Conservation (phyloP, 495 filamentous ascomycete species). For the Rusavskia elegans region DNA sequence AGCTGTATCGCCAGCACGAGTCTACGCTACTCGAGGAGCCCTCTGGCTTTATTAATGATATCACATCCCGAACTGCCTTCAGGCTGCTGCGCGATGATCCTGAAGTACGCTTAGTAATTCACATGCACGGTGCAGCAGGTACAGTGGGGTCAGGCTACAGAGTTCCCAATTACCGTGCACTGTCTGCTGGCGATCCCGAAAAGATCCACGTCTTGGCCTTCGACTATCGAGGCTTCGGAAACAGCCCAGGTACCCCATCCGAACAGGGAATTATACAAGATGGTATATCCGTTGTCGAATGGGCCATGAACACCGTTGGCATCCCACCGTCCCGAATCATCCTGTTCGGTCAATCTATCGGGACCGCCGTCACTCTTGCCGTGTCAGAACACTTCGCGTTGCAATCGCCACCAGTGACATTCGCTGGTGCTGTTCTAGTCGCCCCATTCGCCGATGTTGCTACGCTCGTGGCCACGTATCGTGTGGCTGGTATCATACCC, state of each 20-base stretch:
- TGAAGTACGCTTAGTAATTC: slow-evolving; percentile 41
- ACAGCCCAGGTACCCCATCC: slow-evolving; percentile 51
- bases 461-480: slow-evolving; percentile 28
- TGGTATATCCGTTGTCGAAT: slow-evolving; percentile 45
- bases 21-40: slow-evolving; percentile 30
- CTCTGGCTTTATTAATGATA: slow-evolving; percentile 32
- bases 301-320: slow-evolving; percentile 44
- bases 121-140: slow-evolving; percentile 39
- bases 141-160: slow-evolving; percentile 48
- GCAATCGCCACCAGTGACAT: slow-evolving; percentile 17
- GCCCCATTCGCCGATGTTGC: slow-evolving; percentile 29
- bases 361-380: slow-evolving; percentile 57
- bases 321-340: slow-evolving; percentile 54
- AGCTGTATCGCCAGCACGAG: slow-evolving; percentile 42
- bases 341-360: slow-evolving; percentile 60
- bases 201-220: slow-evolving; percentile 48
- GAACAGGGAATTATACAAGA: slow-evolving; percentile 58
- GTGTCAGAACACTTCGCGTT: slow-evolving; percentile 41
- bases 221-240: slow-evolving; percentile 71
- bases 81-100: slow-evolving; percentile 47
- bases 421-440: slow-evolving; percentile 22
- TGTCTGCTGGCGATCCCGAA: slow-evolving; percentile 38
- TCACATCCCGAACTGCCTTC: slow-evolving; percentile 39
- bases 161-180: slow-evolving; percentile 43
- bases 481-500: slow-evolving; percentile 26